Evolutionary conservation across 2,329 filamentous ascomycete genomes (phyloP).

Genomic region (Tolypocladium album): DNA sequence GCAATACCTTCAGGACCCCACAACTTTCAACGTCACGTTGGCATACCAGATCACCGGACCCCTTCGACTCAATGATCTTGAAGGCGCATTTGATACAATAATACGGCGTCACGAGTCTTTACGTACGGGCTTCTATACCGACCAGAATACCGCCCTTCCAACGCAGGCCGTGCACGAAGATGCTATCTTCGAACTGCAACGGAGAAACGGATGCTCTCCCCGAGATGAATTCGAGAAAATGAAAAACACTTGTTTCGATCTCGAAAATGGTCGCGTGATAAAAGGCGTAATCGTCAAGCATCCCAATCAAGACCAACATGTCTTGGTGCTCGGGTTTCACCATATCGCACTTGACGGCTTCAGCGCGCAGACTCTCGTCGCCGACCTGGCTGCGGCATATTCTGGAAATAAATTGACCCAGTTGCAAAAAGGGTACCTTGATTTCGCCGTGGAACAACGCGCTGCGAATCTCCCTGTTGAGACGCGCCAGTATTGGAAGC

Average conservation of each 20-base stretch:
- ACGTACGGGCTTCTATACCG: conserved; percentile 17
- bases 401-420: conserved; percentile 11
- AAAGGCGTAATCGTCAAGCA: neutral
- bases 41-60: conserved; percentile 19
- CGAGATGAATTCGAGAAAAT: conserved; percentile 19
- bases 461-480: neutral
- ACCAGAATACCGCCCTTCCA: conserved; percentile 8
- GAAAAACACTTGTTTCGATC: conserved; percentile 18
- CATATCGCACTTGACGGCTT: conserved; percentile 41
- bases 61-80: conserved; percentile 17
- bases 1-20: conserved; percentile 21
- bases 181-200: conserved; percentile 15
- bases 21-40: conserved; percentile 27
- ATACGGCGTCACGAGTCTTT: conserved; percentile 20
- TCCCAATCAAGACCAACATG: conserved; percentile 20
- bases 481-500: neutral
- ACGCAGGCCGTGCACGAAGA: conserved; percentile 13
- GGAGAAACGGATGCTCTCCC: conserved; percentile 7
- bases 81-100: conserved; percentile 19
- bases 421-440: conserved; percentile 19
- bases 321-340: conserved; percentile 31
- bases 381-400: conserved; percentile 33
- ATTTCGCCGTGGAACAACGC: conserved; percentile 21
- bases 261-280: conserved; percentile 10
- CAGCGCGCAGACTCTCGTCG: conserved; percentile 29